Conservation (phyloP, 345 rosid species). For the Gossypium longicalyx region DNA sequence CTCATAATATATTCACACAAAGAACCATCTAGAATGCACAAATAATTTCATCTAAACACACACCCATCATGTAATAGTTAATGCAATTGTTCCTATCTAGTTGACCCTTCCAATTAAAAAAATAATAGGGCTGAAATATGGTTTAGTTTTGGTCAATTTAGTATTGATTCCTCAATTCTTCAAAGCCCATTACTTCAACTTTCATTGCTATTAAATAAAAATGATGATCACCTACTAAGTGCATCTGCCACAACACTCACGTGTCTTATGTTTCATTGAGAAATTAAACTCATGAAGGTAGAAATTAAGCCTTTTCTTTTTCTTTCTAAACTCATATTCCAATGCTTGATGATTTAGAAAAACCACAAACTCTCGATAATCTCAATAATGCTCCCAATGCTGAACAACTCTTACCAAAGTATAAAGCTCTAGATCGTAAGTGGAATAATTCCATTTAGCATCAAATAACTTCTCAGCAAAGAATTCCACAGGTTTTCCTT, state of each 20-base stretch:
- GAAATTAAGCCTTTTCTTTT: background rate
- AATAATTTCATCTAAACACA: background rate
- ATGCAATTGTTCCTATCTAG: background rate
- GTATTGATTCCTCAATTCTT: background rate
- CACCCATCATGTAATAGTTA: background rate
- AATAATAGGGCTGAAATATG: background rate
- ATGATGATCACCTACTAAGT: background rate
- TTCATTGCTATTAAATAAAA: background rate
- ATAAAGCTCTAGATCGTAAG: background rate
- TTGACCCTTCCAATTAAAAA: background rate
- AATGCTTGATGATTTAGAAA: background rate
- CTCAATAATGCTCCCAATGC: background rate
- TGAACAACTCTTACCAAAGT: background rate
- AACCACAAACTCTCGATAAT: background rate
- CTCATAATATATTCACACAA: background rate
- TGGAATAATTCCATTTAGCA: background rate
- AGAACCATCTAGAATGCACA: background rate
- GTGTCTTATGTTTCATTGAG: background rate
- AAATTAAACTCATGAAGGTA: background rate
- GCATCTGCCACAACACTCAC: background rate
- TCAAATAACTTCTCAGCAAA: background rate
- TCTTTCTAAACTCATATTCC: background rate
- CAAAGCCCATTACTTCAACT: background rate
- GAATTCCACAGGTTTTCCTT: background rate
- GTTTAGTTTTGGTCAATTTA: background rate